Conservation (phyloP, 768 basidiomycete genomes). For the Lentinula raphanica region DNA sequence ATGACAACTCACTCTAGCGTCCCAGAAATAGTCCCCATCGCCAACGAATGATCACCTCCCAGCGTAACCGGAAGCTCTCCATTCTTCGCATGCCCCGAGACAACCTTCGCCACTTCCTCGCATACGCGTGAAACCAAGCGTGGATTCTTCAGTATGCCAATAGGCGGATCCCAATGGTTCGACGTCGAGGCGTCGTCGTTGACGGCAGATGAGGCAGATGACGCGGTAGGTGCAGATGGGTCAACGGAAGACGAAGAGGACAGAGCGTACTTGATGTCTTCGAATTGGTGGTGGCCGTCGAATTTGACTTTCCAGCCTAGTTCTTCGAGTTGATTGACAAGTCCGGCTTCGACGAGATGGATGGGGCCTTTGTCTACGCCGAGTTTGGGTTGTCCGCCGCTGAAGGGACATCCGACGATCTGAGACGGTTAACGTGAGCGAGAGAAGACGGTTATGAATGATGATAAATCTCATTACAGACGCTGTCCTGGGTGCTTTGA, state of each 20-base stretch:
- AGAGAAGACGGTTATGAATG: not conserved
- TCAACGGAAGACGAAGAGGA: not conserved
- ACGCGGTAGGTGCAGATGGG: not conserved
- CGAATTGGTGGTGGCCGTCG: conserved; percentile 87
- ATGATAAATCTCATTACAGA: conserved; percentile 56
- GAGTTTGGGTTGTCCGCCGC: conserved; percentile 55
- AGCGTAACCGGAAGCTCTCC: conserved; percentile 86
- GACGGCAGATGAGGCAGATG: not conserved
- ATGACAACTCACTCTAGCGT: conserved; percentile 57
- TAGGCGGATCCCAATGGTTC: conserved; percentile 58
- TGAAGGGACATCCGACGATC: conserved; percentile 96
- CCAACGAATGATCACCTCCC: conserved; percentile 94
- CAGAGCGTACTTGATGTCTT: conserved; percentile 41
- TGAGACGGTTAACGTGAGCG: conserved; percentile 23
- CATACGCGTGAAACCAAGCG: conserved; percentile 79
- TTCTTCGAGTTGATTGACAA: conserved; percentile 65
- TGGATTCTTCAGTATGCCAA: conserved; percentile 89
- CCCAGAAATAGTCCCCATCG: conserved; percentile 93
- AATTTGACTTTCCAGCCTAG: conserved; percentile 90
- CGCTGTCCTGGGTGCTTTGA: conserved; percentile 66
- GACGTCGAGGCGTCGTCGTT: conserved; percentile 26
- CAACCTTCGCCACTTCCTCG: conserved; percentile 68
- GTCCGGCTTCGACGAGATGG: conserved; percentile 81
- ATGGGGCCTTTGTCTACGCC: conserved; percentile 90
- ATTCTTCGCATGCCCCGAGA: conserved; percentile 69